Evolutionary conservation across 2,329 filamentous ascomycete species (phyloP).

Genomic region (Aspergillus udagawae): DNA sequence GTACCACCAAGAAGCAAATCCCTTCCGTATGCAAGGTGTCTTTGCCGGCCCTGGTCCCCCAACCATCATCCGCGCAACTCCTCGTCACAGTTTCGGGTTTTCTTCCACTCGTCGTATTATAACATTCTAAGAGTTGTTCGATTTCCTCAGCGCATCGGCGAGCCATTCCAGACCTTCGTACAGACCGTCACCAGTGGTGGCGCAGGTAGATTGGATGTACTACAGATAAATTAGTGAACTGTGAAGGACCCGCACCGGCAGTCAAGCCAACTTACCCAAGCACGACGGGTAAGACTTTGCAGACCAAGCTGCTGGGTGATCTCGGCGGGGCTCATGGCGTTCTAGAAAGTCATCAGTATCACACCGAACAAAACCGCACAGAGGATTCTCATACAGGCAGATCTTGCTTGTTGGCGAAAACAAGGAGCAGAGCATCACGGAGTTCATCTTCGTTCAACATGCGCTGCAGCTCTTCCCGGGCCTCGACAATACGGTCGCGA

Average conservation of each 20-base stretch:
- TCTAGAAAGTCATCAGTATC: conserved; percentile 51
- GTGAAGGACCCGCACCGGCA: background rate
- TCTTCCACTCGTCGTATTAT: conserved; percentile 31
- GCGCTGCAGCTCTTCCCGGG: conserved; percentile 90
- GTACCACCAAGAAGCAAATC: conserved; percentile 29
- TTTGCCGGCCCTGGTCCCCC: conserved; percentile 30
- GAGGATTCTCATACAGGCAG: conserved; percentile 66
- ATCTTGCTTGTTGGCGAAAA: conserved; percentile 99
- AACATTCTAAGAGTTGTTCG: conserved; percentile 45
- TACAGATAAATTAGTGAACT: conserved; percentile 34
- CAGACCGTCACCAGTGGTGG: conserved; percentile 97
- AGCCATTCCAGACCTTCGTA: conserved; percentile 98
- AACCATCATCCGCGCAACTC: conserved; percentile 34
- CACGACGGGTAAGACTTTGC: conserved; percentile 96
- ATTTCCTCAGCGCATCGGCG: conserved; percentile 76
- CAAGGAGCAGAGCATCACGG: conserved; percentile 90
- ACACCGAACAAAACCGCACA: background rate
- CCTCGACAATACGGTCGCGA: conserved; percentile 95
- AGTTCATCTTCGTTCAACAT: conserved; percentile 99
- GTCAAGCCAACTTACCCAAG: conserved; percentile 72
- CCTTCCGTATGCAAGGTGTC: conserved; percentile 27
- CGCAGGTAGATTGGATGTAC: conserved; percentile 99
- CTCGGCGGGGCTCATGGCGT: conserved; percentile 99
- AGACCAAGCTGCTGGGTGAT: conserved; percentile 99
- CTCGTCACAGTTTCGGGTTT: conserved; percentile 34